Conservation (phyloP, 345 rosid species). For the Lepidium didymum region DNA sequence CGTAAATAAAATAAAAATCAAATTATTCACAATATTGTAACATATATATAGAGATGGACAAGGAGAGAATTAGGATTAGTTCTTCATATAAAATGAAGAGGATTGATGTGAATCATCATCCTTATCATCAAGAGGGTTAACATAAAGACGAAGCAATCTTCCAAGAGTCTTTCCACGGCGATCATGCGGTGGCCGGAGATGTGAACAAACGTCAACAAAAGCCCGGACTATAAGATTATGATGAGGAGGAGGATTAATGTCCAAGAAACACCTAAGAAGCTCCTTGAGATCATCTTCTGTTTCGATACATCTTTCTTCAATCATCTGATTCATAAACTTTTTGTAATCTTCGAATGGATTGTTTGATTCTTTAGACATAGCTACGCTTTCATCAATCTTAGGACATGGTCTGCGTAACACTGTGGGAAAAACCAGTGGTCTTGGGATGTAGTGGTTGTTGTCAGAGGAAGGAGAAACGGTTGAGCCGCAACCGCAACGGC, state of each 20-base stretch:
- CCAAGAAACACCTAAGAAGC: conserved; percentile 31
- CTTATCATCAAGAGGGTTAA: conserved; percentile 5
- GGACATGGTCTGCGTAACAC: conserved; percentile 31
- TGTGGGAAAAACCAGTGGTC: conserved; percentile 24
- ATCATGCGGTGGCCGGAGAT: conserved; percentile 22
- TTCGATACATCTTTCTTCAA: conserved; percentile 19
- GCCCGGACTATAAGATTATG: conserved; percentile 26
- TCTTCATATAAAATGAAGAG: background rate
- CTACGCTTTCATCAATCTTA: conserved; percentile 30
- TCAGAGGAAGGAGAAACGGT: background rate
- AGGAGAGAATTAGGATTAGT: background rate
- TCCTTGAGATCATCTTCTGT: conserved; percentile 28
- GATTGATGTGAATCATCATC: background rate
- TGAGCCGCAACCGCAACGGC: conserved; percentile 14
- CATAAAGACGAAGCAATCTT: conserved; percentile 24
- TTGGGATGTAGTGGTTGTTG: conserved; percentile 11
- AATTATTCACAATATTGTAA: conserved; percentile 1
- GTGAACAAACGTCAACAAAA: conserved; percentile 28
- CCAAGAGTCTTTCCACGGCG: conserved; percentile 29
- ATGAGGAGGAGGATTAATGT: conserved; percentile 26
- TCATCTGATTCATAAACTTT: conserved; percentile 29
- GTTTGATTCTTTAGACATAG: conserved; percentile 21
- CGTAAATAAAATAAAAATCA: background rate
- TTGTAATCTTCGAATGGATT: conserved; percentile 30
- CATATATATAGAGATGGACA: background rate